Base-by-base conservation (phyloP, 805 yeast genomes). In the Candida andamanensis region DNA sequence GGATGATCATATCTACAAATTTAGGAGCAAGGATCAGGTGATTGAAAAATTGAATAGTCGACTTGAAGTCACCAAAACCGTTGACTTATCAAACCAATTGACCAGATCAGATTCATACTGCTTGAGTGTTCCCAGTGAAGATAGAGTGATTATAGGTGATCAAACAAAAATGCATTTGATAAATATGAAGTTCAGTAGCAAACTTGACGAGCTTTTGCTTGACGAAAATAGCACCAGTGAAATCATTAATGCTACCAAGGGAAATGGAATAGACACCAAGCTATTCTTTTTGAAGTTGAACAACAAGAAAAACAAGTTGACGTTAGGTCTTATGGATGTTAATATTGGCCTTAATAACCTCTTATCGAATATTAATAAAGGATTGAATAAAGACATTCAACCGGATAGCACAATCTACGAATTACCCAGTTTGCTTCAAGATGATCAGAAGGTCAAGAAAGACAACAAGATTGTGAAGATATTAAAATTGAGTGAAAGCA, bases 361-460 rank as follows among this genome's bases (percentile, higher is more conserved):
- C 37, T 72, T 75, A 37, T 87, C 83, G 44, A 75, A 84, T 9
- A 51, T 85, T 17, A 89, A 89, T 17, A 81, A 77, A 47, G 73
- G 80, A 23, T 60, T 77, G 26, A 24, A 32, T 13, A 25, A 29
- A 5, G 17, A 26, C 7, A 8, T 17, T 2, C 11, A 17, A 8
- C 26, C 13, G 4, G 26, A 28, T 6, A n/a, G n/a, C n/a, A n/a
- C n/a, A n/a, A 29, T 33, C 4, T 11, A 29, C 9, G 26, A 28
- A 10, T 24, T 18, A 6, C 23, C 24, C 16, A 23, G 29, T 17
- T 19, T 33, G 14, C 16, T 24, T 10, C 21, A 18, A 4, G 30
- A 28, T 4, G 24, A 12, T 13, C 16, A 29, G 16, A 14, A 6
- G 10, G 6, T 17, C 5, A 25, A 29, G 8, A 10, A 11, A 10